A percentile compares a stretch with the other conserved stretches of the same genome.
phyloP scores from a whole-genome alignment of 352 stramenopile species.

The Globisporangium solare region DNA sequence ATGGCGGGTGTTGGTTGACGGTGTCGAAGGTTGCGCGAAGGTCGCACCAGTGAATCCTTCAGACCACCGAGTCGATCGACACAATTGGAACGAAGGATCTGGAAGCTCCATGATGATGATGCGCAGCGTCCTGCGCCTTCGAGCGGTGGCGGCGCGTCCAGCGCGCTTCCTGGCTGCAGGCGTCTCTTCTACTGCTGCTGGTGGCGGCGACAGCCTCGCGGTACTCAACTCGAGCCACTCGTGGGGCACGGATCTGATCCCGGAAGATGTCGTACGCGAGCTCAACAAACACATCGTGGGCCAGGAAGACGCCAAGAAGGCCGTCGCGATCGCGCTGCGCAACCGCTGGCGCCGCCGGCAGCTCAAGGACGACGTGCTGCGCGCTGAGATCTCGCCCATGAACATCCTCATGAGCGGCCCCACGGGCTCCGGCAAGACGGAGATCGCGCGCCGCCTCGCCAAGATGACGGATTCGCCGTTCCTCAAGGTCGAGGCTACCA shows the following conservation, averaged over 20 bases:
- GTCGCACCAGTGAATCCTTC: not conserved
- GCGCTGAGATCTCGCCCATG: conserved; percentile 93
- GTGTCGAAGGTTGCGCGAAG: not conserved
- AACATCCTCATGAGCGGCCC: conserved; percentile 99
- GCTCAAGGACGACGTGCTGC: conserved; percentile 80
- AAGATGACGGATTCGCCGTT: conserved; percentile 98
- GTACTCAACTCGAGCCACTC: conserved; percentile 12
- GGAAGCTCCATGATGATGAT: conserved; percentile 7
- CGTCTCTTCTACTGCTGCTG: not conserved
- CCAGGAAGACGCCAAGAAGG: conserved; percentile 95
- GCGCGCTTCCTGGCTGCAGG: not conserved
- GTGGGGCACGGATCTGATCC: conserved; percentile 57
- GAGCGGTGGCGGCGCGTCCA: not conserved
- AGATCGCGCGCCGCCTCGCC: conserved; percentile 97
- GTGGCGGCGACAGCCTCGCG: conserved; percentile 5
- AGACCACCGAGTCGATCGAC: not conserved
- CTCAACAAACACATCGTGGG: conserved; percentile 97
- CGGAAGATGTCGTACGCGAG: conserved; percentile 89
- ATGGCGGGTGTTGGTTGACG: not conserved
- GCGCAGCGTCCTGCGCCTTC: not conserved
- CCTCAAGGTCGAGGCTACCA: conserved; percentile 97
- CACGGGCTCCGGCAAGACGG: conserved; percentile 97
- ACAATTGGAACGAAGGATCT: conserved; percentile 5
- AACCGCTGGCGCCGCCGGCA: conserved; percentile 97
- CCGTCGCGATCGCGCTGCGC: conserved; percentile 97